phyloP scores from a whole-genome alignment of 139 green algal genomes.

The Coccomyxa sp. region DNA sequence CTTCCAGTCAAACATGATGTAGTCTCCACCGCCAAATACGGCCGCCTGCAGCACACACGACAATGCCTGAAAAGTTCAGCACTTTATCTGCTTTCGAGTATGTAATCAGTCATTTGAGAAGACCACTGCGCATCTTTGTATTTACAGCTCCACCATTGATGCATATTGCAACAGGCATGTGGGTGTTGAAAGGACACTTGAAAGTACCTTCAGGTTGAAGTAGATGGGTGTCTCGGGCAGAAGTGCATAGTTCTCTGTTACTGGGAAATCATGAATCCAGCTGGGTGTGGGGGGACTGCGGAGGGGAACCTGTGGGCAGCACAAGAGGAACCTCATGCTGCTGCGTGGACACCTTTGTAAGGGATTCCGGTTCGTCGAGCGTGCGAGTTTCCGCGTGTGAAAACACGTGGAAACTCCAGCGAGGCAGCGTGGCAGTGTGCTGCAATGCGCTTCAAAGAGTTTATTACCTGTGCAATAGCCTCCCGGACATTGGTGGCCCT shows the following conservation, averaged over 20 bases:
- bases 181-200: background rate
- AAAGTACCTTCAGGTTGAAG: slow-evolving; percentile 54
- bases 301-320: slow-evolving; percentile 13
- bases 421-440: too few species aligned
- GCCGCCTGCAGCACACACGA: slow-evolving; percentile 9
- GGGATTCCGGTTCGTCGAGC: too few species aligned
- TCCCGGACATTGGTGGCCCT: slow-evolving; percentile 9
- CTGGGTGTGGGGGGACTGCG: slow-evolving; percentile 33
- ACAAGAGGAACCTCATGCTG: too few species aligned
- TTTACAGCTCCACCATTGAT: background rate
- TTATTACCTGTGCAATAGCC: slow-evolving; percentile 25
- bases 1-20: slow-evolving; percentile 73
- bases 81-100: background rate
- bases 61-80: too few species aligned
- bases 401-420: too few species aligned
- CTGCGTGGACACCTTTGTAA: too few species aligned
- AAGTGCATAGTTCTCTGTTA: slow-evolving; percentile 46
- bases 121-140: too few species aligned
- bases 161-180: background rate
- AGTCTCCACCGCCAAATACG: slow-evolving; percentile 14
- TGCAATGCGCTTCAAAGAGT: too few species aligned
- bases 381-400: too few species aligned
- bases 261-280: slow-evolving; percentile 79
- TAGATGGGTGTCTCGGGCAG: slow-evolving; percentile 61
- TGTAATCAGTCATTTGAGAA: too few species aligned